Base-by-base conservation (phyloP, 1,139 yeast species). In the Protomyces lactucae-debilis region DNA sequence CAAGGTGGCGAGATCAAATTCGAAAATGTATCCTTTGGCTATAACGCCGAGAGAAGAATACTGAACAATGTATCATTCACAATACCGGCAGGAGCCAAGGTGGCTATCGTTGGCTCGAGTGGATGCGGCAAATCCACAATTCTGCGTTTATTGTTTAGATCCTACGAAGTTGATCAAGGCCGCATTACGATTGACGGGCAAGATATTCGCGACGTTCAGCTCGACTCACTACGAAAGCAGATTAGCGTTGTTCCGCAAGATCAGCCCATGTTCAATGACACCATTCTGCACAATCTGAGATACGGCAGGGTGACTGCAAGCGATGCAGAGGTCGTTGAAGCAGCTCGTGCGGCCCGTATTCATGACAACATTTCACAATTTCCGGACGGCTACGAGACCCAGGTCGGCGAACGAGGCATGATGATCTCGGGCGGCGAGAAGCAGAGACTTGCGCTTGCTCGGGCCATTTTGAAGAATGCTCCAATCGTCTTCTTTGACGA, bases 401-500 rank as follows among this genome's bases (percentile, higher is more conserved):
- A 88, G 64, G 99, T 93, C n/a, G 99, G 99, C 60, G 99, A 95
- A 75, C 80, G 99, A 70, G 99, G 99, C 25, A 82, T 93, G 82
- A 93, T 93, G 99, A 91, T 93, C 57, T 90, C 97, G 10, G 99
- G 99, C 14, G 99, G 99, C 65, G 99, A 93, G 75, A 92, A 95
- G 74, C 99, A 93, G 75, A 80, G 99, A 68, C 79, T 93, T 64
- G 99, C 99, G 0, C 90, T 93, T 70, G 95, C 97, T 0, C 80
- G 99, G 69, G 83, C 93, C 21, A 76, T 93, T 56, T 77, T 93
- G 70, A 95, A 95, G 76, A 80, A 83, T 68, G 85, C 98, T 0
- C 95, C 95, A 16, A 89, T 95, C 64, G 88, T 95, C 67, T 93
- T 95, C 74, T 91, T 93, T 70, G 99, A 95, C 73, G 99, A 93